These are phyloP conservation scores for Echium plantagineum DNA, from an alignment of 257 asterid species.

Conservation along the genomic window DNA sequence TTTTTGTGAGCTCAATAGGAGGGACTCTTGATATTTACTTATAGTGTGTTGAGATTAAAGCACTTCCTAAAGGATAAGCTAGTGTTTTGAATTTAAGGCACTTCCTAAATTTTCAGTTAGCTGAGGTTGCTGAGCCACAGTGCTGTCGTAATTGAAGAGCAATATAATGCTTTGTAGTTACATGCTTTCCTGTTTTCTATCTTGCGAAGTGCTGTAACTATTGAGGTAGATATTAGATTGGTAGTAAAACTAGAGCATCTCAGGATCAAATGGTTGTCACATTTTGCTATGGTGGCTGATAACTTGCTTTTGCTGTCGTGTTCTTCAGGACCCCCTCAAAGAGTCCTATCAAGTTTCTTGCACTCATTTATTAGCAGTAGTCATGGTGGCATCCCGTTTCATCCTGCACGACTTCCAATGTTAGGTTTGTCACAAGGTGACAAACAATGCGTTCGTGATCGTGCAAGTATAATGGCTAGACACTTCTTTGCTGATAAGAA, in stretches of 20 bases:
- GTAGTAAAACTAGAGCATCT: not conserved
- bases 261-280: not conserved
- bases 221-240: not conserved
- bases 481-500: conserved; percentile 91
- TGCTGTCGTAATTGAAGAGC: too few species aligned
- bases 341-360: conserved; percentile 81
- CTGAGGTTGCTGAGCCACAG: too few species aligned
- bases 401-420: conserved; percentile 73
- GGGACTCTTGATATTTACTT: not conserved
- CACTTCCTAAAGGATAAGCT: not conserved
- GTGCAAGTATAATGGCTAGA: conserved; percentile 98
- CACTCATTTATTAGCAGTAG: conserved; percentile 87
- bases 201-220: not conserved
- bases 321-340: conserved; percentile 91
- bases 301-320: conserved; percentile 1
- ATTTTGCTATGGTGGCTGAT: conserved; percentile 1
- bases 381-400: conserved; percentile 67
- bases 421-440: conserved; percentile 94
- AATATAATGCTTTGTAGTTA: too few species aligned
- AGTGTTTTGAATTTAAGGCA: not conserved
- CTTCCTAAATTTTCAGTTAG: too few species aligned
- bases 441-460: conserved; percentile 93
- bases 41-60: not conserved
- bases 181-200: not conserved
- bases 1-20: not conserved